Evolutionary conservation across 2,329 filamentous ascomycete genomes (phyloP).

Genomic region (Cytospora piceae): DNA sequence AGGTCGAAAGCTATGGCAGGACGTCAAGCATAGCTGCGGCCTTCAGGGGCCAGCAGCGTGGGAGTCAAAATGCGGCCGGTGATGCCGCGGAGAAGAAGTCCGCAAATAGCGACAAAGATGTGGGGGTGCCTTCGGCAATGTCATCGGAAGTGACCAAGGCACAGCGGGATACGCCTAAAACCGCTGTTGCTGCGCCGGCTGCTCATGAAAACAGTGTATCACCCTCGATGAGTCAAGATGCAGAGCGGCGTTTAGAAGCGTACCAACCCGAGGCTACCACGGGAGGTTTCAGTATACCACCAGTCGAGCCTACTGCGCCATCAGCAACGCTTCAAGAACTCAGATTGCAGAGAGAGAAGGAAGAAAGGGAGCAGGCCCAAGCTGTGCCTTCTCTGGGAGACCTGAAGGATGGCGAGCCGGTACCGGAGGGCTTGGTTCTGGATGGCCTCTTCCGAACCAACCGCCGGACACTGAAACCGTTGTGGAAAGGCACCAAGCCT

Average conservation of each 20-base stretch:
- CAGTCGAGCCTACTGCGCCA: background rate
- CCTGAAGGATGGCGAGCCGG: constrained; percentile 6
- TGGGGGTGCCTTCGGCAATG: background rate
- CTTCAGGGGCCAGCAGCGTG: constrained; percentile 32
- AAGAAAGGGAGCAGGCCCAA: background rate
- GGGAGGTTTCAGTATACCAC: background rate
- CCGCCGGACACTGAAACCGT: constrained; percentile 22
- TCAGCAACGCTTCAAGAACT: background rate
- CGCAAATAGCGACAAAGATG: background rate
- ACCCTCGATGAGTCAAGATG: background rate
- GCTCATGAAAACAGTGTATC: background rate
- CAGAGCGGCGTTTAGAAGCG: background rate
- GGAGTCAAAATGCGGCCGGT: background rate
- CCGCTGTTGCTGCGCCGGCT: background rate
- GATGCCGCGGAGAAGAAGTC: background rate
- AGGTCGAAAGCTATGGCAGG: constrained; percentile 55
- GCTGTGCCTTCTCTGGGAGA: background rate
- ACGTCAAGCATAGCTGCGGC: constrained; percentile 49
- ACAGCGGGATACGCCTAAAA: too few relatives aligned
- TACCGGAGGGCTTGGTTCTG: constrained; percentile 23
- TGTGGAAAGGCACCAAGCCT: constrained; percentile 28
- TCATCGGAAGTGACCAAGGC: background rate
- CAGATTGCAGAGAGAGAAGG: background rate
- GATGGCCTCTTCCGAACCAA: constrained; percentile 28
- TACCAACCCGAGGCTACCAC: background rate